Percentiles rank a stretch among this genome's conserved stretches.
These are phyloP conservation scores for Alternaria panax DNA, from an alignment of 2,329 filamentous ascomycete species.

Conservation along the genomic window DNA sequence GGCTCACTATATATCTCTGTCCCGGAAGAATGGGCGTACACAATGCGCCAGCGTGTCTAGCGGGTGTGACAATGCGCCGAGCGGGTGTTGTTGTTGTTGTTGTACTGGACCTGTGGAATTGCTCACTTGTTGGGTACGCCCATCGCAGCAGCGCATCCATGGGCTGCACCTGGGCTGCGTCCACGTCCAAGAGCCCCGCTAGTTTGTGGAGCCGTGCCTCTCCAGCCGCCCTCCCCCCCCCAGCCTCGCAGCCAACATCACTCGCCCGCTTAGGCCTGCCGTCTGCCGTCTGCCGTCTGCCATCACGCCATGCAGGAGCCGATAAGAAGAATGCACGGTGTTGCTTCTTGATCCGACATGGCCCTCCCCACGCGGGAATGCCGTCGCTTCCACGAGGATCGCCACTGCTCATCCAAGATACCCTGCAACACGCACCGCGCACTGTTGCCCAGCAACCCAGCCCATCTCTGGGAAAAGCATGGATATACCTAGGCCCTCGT, in stretches of 20 bases:
- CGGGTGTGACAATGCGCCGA: not conserved
- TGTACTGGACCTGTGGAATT: not conserved
- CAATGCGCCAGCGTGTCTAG: constrained; percentile 1
- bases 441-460: constrained; percentile 14
- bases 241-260: constrained; percentile 6
- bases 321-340: not conserved
- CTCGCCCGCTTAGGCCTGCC: constrained; percentile 1
- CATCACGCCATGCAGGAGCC: constrained; percentile 1
- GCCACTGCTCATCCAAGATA: not conserved
- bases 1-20: not conserved
- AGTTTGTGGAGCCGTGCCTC: constrained; percentile 12
- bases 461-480: not conserved
- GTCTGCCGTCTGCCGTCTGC: not conserved
- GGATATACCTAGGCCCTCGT: not conserved
- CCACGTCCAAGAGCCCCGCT: constrained; percentile 1
- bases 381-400: not conserved
- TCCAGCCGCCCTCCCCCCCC: constrained; percentile 12
- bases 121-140: constrained; percentile 5
- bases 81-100: not conserved
- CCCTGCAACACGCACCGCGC: not conserved
- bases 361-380: not conserved
- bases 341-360: not conserved
- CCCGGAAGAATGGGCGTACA: not conserved
- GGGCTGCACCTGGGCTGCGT: not conserved
- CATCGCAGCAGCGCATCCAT: not conserved